Conservation (phyloP, 2,329 filamentous ascomycete genomes). For the Dichotomopilus funicola region DNA sequence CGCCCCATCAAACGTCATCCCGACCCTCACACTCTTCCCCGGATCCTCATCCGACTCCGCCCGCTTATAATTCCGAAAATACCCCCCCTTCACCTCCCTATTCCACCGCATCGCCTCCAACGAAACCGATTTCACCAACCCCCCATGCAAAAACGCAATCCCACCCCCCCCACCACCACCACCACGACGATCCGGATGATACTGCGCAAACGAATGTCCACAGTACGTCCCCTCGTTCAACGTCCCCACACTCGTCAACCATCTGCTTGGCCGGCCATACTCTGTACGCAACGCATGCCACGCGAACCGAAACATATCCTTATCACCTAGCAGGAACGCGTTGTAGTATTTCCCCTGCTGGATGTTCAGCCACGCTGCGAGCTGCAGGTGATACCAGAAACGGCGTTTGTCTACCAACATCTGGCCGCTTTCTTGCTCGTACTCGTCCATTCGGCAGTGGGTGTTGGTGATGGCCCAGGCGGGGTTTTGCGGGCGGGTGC, state of each 20-base stretch:
- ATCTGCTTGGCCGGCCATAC: not conserved
- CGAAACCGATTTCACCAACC: not conserved
- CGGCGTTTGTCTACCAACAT: conserved; percentile 7
- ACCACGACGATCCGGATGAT: conserved; percentile 6
- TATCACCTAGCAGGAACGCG: conserved; percentile 9
- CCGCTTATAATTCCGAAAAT: conserved; percentile 4
- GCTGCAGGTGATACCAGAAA: conserved; percentile 10
- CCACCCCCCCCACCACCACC: too few species aligned
- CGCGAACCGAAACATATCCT: conserved; percentile 9
- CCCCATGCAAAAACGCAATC: conserved; percentile 5
- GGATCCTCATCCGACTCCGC: conserved; percentile 2
- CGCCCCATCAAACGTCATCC: not conserved
- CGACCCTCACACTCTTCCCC: not conserved
- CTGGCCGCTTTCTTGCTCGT: conserved; percentile 11
- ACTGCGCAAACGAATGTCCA: conserved; percentile 5
- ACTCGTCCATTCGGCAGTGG: conserved; percentile 8
- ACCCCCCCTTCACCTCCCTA: not conserved
- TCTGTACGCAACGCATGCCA: conserved; percentile 6
- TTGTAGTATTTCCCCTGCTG: conserved; percentile 3
- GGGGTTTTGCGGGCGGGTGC: conserved; percentile 7
- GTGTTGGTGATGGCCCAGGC: conserved; percentile 9
- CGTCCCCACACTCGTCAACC: conserved; percentile 6
- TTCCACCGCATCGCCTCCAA: conserved; percentile 3
- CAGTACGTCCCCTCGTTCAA: conserved; percentile 1
- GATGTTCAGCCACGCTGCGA: conserved; percentile 5